These are phyloP conservation scores for Fusarium torulosum DNA, from an alignment of 2,329 filamentous ascomycete species.

Conservation along the genomic window DNA sequence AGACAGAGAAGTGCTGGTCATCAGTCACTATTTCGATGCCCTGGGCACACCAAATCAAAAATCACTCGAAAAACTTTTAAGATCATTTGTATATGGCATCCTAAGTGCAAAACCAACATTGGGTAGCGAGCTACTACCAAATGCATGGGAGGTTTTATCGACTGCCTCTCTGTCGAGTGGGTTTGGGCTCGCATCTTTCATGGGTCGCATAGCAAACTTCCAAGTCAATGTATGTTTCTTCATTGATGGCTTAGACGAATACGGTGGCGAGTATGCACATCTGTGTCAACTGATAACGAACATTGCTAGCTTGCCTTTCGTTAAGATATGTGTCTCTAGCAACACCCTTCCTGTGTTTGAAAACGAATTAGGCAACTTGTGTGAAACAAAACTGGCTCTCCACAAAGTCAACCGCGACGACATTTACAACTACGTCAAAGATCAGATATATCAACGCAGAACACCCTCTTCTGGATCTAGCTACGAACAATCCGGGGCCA, in stretches of 20 bases:
- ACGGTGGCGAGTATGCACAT: conserved; percentile 17
- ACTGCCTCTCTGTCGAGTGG: neutral
- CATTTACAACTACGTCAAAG: conserved; percentile 20
- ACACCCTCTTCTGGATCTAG: neutral
- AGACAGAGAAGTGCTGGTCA: neutral
- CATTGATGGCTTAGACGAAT: conserved; percentile 41
- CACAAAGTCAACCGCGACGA: conserved; percentile 32
- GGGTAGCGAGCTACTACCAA: neutral
- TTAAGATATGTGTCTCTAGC: conserved; percentile 38
- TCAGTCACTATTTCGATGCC: conserved; percentile 19
- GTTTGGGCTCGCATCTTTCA: conserved; percentile 3
- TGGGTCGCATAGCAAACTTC: neutral
- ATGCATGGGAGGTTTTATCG: neutral
- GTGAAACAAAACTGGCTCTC: conserved; percentile 17
- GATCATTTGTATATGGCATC: conserved; percentile 31
- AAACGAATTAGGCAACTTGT: neutral
- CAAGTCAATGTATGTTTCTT: conserved; percentile 30
- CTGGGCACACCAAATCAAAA: conserved; percentile 4
- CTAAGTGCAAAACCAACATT: conserved; percentile 7
- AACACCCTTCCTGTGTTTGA: conserved; percentile 28
- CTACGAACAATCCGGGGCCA: neutral
- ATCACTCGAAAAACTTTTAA: conserved; percentile 3
- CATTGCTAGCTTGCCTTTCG: conserved; percentile 3
- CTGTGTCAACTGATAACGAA: conserved; percentile 11
- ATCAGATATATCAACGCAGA: neutral